Conservation (phyloP, 73 alveolate species). For the Loxodes magnus region DNA sequence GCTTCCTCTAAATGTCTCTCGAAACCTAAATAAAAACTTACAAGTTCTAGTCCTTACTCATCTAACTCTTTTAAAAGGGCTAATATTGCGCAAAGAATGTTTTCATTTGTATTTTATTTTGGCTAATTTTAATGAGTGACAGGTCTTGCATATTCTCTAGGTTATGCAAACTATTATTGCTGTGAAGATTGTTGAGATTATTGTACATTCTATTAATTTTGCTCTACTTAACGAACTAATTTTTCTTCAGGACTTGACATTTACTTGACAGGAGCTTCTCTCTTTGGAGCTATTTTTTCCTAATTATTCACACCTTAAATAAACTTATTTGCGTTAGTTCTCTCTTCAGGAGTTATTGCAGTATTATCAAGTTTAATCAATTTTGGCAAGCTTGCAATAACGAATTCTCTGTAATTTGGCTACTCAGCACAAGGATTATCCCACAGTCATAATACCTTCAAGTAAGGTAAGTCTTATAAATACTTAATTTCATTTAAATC, state of each 20-base stretch:
- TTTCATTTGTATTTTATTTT: conserved; percentile 25
- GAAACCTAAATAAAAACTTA: no score
- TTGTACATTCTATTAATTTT: conserved; percentile 2
- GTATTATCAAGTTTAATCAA: conserved; percentile 78
- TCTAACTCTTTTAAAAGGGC: conserved; percentile 71
- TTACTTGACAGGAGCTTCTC: conserved; percentile 1
- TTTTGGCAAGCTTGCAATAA: conserved; percentile 73
- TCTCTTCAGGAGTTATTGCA: conserved; percentile 68
- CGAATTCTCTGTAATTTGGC: conserved; percentile 74
- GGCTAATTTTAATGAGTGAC: neutral
- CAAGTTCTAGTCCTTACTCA: conserved; percentile 56
- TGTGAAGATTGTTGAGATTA: neutral
- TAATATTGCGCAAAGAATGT: conserved; percentile 68
- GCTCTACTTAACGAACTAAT: neutral
- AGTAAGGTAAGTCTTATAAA: conserved; percentile 41
- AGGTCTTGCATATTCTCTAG: neutral
- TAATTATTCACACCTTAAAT: no score
- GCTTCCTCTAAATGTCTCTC: conserved; percentile 66
- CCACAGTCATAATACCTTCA: conserved; percentile 90
- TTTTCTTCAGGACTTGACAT: conserved; percentile 1
- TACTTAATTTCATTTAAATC: conserved; percentile 74
- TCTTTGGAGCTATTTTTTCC: neutral
- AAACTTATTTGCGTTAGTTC: no score
- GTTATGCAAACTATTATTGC: neutral
- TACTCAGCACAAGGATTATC: conserved; percentile 88